phyloP scores from a whole-genome alignment of 2,329 filamentous ascomycete species.

The Gaeumannomyces sp. region DNA sequence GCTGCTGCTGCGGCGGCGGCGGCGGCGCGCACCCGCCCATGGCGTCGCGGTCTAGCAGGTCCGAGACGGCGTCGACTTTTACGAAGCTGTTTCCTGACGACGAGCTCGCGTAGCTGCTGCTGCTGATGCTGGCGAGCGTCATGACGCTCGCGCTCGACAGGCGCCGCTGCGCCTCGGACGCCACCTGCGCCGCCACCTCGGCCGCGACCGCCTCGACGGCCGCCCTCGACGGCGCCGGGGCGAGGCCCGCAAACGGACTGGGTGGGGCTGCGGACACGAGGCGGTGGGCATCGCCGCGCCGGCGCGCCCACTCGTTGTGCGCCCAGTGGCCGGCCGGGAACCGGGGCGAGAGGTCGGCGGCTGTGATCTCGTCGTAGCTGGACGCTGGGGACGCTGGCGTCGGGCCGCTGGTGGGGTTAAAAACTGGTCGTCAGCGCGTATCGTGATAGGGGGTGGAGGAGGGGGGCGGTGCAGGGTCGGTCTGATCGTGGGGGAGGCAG shows the following conservation, averaged over 20 bases:
- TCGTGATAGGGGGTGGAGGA: background rate
- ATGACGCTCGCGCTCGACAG: background rate
- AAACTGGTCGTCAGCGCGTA: background rate
- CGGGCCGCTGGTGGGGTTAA: background rate
- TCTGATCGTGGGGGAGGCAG: background rate
- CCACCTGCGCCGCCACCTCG: background rate
- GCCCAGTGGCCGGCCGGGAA: background rate
- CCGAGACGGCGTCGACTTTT: slow-evolving; percentile 1
- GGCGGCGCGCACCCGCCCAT: slow-evolving; percentile 1
- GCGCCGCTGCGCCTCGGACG: background rate
- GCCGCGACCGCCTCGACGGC: background rate
- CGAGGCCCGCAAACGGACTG: background rate
- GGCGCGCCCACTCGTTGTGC: background rate
- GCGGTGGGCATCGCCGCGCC: background rate
- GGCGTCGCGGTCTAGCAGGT: slow-evolving; percentile 6
- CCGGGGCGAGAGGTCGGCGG: background rate
- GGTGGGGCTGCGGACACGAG: no score
- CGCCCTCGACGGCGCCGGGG: no score
- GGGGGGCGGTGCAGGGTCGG: background rate
- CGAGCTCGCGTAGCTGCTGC: slow-evolving; percentile 3
- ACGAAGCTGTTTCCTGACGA: slow-evolving; percentile 1
- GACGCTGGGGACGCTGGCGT: background rate
- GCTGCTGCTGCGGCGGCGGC: background rate
- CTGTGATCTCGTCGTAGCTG: background rate
- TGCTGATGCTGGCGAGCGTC: background rate